Conservation (phyloP, 1,284 basidiomycete species). For the Ceratobasidium sp. region DNA sequence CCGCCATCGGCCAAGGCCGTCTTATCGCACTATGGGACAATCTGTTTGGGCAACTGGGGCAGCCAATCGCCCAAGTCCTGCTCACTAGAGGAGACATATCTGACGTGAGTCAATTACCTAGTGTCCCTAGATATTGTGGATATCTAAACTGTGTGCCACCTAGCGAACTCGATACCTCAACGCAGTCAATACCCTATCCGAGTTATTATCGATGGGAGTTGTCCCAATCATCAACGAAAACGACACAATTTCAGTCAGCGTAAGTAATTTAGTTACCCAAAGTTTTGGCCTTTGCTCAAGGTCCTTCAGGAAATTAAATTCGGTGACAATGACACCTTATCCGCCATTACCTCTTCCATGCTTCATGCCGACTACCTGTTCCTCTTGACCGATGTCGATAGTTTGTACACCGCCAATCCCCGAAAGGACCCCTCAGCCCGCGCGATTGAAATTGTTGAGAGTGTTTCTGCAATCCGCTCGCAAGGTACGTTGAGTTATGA, state of each 20-base stretch:
- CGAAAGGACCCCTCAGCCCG: conserved; percentile 86
- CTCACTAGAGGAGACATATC: conserved; percentile 96
- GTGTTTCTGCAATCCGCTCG: conserved; percentile 81
- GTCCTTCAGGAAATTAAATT: conserved; percentile 93
- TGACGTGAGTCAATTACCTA: conserved; percentile 66
- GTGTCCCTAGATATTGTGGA: background rate
- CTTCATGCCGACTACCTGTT: conserved; percentile 98
- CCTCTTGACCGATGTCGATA: conserved; percentile 96
- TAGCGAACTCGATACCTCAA: conserved; percentile 93
- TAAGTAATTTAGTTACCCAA: conserved; percentile 58
- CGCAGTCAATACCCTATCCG: conserved; percentile 91
- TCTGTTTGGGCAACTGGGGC: conserved; percentile 90
- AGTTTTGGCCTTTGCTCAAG: conserved; percentile 4
- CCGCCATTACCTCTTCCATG: conserved; percentile 96
- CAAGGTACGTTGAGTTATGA: conserved; percentile 66
- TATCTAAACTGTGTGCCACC: conserved; percentile 10
- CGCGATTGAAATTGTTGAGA: conserved; percentile 83
- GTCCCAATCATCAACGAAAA: conserved; percentile 98
- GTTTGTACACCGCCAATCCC: conserved; percentile 95
- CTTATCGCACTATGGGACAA: conserved; percentile 98
- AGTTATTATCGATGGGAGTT: conserved; percentile 88
- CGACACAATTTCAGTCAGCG: conserved; percentile 94
- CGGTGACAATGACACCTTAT: conserved; percentile 98
- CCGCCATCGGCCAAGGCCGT: conserved; percentile 95
- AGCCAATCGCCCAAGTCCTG: conserved; percentile 95